phyloP scores from a whole-genome alignment of 2,329 filamentous ascomycete species.

The Epichloe amarillans region DNA sequence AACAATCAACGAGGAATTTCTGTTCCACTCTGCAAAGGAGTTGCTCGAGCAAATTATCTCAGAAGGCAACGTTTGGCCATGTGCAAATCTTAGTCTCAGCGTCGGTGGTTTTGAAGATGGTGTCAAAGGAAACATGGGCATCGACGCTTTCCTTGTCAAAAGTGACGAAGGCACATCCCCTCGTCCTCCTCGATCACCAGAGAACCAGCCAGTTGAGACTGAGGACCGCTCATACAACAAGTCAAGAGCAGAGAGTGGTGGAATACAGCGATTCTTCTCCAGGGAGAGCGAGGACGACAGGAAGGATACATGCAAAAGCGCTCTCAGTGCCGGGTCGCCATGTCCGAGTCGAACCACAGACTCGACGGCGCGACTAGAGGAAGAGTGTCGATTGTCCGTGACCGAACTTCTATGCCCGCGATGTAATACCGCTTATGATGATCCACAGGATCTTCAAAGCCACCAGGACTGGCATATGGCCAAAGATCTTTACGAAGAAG shows the following conservation, averaged over 20 bases:
- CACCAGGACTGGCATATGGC: slow-evolving; percentile 95
- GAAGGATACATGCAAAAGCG: neutral
- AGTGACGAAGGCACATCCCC: slow-evolving; percentile 46
- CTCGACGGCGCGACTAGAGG: neutral
- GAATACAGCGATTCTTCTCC: slow-evolving; percentile 46
- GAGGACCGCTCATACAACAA: slow-evolving; percentile 16
- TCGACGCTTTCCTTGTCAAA: slow-evolving; percentile 73
- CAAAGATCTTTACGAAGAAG: slow-evolving; percentile 60
- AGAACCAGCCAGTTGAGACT: neutral
- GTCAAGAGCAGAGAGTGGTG: slow-evolving; percentile 27
- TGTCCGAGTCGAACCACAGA: neutral
- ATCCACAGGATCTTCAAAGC: slow-evolving; percentile 48
- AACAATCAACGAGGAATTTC: slow-evolving; percentile 52
- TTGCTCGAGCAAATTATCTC: slow-evolving; percentile 65
- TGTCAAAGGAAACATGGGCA: slow-evolving; percentile 69
- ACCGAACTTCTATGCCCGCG: slow-evolving; percentile 39
- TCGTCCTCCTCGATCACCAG: slow-evolving; percentile 10
- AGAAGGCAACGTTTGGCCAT: slow-evolving; percentile 78
- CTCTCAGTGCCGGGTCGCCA: neutral
- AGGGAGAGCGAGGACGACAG: slow-evolving; percentile 13
- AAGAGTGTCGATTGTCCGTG: neutral
- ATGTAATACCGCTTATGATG: slow-evolving; percentile 49
- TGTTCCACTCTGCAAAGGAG: slow-evolving; percentile 65
- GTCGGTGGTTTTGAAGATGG: slow-evolving; percentile 91
- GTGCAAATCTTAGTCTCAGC: slow-evolving; percentile 75